Conservation (phyloP, 345 rosid genomes). For the Populus tremula region DNA sequence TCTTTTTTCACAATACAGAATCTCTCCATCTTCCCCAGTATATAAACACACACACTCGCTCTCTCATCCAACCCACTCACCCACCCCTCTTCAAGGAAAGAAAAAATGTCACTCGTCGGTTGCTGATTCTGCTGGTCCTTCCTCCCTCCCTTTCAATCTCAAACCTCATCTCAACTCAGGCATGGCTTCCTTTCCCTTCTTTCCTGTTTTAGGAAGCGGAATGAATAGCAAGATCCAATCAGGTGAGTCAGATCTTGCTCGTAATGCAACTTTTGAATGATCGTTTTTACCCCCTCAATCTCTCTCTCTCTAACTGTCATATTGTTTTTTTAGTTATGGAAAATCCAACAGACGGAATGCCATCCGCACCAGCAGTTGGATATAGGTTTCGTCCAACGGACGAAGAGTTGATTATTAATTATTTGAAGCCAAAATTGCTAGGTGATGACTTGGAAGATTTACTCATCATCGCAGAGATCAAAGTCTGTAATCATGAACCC, state of each 20-base stretch:
- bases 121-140: not conserved
- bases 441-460: not conserved
- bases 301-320: not conserved
- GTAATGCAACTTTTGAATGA: no score
- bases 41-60: not conserved
- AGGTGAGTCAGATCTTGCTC: not conserved
- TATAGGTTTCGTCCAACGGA: conserved; percentile 44
- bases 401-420: conserved; percentile 33
- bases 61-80: no score
- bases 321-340: not conserved
- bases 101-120: no score
- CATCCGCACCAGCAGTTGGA: not conserved
- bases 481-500: conserved; percentile 44
- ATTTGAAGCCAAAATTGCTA: conserved; percentile 28
- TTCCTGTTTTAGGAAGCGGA: conserved; percentile 27
- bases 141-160: not conserved
- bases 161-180: not conserved
- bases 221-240: conserved; percentile 6
- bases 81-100: not conserved
- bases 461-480: conserved; percentile 28
- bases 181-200: not conserved
- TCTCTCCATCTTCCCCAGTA: not conserved
- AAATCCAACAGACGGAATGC: no score
- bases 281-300: not conserved
- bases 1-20: not conserved